These are phyloP conservation scores for Hortaea werneckii DNA, from an alignment of 2,329 filamentous ascomycete genomes.

Conservation along the genomic window DNA sequence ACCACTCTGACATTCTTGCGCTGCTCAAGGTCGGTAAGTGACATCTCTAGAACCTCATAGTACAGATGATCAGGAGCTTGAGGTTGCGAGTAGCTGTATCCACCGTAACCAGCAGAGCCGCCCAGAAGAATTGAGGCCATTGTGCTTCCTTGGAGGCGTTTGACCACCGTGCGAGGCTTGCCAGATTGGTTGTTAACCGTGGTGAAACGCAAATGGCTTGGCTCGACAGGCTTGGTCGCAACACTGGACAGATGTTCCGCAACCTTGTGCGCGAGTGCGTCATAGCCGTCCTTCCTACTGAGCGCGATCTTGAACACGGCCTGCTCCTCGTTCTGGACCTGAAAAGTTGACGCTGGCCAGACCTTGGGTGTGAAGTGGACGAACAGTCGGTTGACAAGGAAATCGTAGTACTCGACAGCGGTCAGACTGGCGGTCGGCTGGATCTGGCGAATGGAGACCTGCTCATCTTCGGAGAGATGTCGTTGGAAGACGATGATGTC, in stretches of 20 bases:
- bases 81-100: conserved; percentile 55
- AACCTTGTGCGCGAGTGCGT: conserved; percentile 74
- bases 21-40: conserved; percentile 81
- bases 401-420: conserved; percentile 65
- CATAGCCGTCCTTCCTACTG: conserved; percentile 82
- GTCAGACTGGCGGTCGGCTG: conserved; percentile 19
- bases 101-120: conserved; percentile 53
- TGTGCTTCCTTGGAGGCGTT: conserved; percentile 60
- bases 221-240: conserved; percentile 46
- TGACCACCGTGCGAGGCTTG: conserved; percentile 68
- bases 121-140: conserved; percentile 64
- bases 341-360: conserved; percentile 27
- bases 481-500: conserved; percentile 94
- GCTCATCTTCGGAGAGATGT: conserved; percentile 36
- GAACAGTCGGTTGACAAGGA: conserved; percentile 71
- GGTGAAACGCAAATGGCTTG: conserved; percentile 84
- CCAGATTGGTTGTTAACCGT: conserved; percentile 69
- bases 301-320: conserved; percentile 65
- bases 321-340: conserved; percentile 37
- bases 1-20: conserved; percentile 78
- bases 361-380: conserved; percentile 64
- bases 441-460: conserved; percentile 14
- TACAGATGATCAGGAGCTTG: conserved; percentile 60
- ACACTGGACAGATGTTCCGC: conserved; percentile 54
- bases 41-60: conserved; percentile 92